Base-by-base conservation (phyloP, 2,329 filamentous ascomycete species). In the Fusarium sp. region DNA sequence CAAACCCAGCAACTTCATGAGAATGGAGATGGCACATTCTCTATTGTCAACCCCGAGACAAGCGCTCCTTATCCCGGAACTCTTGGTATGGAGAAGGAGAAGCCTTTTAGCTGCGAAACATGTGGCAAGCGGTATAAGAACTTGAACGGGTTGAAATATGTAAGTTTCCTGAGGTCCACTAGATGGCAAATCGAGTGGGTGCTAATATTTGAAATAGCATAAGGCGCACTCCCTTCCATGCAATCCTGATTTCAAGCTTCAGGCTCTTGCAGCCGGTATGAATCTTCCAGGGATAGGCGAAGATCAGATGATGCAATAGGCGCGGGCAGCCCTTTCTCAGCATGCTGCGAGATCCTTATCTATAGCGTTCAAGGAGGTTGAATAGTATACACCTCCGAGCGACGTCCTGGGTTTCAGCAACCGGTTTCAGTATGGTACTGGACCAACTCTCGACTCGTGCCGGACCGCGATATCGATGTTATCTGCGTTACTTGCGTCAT, bases 81-180 rank as follows among this genome's bases (percentile, higher is more conserved):
- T 1, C 85, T 97, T 36, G 96, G 96, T n/a, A 99, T 99, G 96
- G 96, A 99, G 82, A 99, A 98, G 80, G 95, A 98, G 84, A 99
- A 99, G 84, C 96, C 96, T 4, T 98, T 98, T 79, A 94, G 94
- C 77, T 99, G 96, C 80, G 94, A 98, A 70, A 92, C 94, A 13
- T 99, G 96, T 78, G 94, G 95, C 75, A 99, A 99, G 84, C 92
- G 96, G 53, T 99, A 99, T 84, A 99, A 99, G 89, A 99, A 99
- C 77, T 81, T 99, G 65, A 99, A 99, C 80, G 96, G 96, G 8
- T 88, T 99, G 67, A 99, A 99, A 89, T 99, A 99, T 78, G 89
- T 91, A 81, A 81, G 88, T 82, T 39, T 8, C 17, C 8, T 13
- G 10, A 11, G 11, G 11, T 9, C 14, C 14, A 19, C 42, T 31